Evolutionary conservation across 352 stramenopile genomes (phyloP).

Genomic region (Phytophthora colocasiae): DNA sequence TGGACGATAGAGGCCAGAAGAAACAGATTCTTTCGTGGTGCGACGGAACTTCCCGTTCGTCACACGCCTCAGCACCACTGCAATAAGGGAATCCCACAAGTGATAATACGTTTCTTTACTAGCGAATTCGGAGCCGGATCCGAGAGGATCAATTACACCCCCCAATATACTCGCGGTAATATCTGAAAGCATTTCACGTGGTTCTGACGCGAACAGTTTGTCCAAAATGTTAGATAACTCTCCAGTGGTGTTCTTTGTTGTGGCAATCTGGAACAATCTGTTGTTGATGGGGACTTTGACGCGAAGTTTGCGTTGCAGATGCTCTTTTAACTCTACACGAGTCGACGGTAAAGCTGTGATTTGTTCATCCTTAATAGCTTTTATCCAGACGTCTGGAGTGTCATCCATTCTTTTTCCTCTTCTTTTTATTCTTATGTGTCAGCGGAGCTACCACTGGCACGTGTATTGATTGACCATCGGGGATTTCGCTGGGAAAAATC

Average conservation of each 20-base stretch:
- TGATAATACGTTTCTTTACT: constrained; percentile 20
- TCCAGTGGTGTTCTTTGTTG: constrained; percentile 11
- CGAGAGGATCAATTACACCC: constrained; percentile 16
- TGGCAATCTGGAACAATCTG: constrained; percentile 19
- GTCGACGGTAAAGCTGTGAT: too few species aligned
- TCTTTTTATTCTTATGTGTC: too few species aligned
- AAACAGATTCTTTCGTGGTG: constrained; percentile 15
- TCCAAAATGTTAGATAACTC: constrained; percentile 13
- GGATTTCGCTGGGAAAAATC: too few species aligned
- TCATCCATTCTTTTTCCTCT: too few species aligned
- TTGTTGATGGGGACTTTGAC: background rate
- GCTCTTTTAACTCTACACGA: too few species aligned
- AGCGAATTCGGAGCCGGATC: constrained; percentile 8
- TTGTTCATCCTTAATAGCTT: too few species aligned
- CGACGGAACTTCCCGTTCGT: constrained; percentile 12
- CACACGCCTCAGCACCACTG: constrained; percentile 1
- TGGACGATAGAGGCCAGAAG: constrained; percentile 11
- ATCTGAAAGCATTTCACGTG: constrained; percentile 14
- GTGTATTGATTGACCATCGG: too few species aligned
- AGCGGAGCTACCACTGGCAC: too few species aligned
- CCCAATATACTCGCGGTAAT: constrained; percentile 7
- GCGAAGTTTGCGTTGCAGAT: too few species aligned
- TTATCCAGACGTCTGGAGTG: too few species aligned
- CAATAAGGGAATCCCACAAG: constrained; percentile 28
- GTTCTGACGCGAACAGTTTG: constrained; percentile 26